phyloP scores from a whole-genome alignment of 768 basidiomycete genomes.

The Plicaturopsis crispa region DNA sequence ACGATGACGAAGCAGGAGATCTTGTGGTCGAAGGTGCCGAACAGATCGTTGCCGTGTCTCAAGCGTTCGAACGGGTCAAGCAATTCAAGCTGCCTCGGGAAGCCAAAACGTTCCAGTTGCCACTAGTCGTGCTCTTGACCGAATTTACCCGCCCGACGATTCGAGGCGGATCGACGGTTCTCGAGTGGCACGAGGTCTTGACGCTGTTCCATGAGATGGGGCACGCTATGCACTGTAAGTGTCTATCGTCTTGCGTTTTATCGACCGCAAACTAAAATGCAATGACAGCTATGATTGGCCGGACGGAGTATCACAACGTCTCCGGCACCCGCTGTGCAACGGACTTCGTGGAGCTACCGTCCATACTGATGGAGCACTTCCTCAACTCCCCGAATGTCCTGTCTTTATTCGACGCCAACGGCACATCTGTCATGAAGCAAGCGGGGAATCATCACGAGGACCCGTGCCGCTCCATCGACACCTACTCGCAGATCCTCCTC shows the following conservation, averaged over 20 bases:
- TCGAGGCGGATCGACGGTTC: slow-evolving; percentile 56
- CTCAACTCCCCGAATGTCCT: slow-evolving; percentile 79
- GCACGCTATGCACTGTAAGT: slow-evolving; percentile 98
- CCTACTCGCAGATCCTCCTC: slow-evolving; percentile 84
- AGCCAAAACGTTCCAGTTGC: slow-evolving; percentile 76
- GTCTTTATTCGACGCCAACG: slow-evolving; percentile 62
- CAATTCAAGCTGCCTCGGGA: slow-evolving; percentile 51
- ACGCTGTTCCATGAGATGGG: slow-evolving; percentile 99
- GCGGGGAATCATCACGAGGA: slow-evolving; percentile 65
- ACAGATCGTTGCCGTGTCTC: slow-evolving; percentile 37
- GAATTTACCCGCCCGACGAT: slow-evolving; percentile 68
- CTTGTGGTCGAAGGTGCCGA: slow-evolving; percentile 31
- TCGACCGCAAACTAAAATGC: slow-evolving; percentile 1
- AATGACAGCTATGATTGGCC: slow-evolving; percentile 88
- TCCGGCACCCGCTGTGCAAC: slow-evolving; percentile 97
- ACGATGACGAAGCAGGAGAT: slow-evolving; percentile 78
- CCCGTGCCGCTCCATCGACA: slow-evolving; percentile 80
- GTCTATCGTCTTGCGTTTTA: neutral
- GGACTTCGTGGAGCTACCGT: slow-evolving; percentile 96
- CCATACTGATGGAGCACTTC: slow-evolving; percentile 98
- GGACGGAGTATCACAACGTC: slow-evolving; percentile 96
- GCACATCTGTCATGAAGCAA: slow-evolving; percentile 35
- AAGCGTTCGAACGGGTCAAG: slow-evolving; percentile 57
- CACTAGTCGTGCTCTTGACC: slow-evolving; percentile 85
- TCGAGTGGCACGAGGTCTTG: slow-evolving; percentile 90